Conservation (phyloP, 2,329 filamentous ascomycete species). For the Cercospora sesami region DNA sequence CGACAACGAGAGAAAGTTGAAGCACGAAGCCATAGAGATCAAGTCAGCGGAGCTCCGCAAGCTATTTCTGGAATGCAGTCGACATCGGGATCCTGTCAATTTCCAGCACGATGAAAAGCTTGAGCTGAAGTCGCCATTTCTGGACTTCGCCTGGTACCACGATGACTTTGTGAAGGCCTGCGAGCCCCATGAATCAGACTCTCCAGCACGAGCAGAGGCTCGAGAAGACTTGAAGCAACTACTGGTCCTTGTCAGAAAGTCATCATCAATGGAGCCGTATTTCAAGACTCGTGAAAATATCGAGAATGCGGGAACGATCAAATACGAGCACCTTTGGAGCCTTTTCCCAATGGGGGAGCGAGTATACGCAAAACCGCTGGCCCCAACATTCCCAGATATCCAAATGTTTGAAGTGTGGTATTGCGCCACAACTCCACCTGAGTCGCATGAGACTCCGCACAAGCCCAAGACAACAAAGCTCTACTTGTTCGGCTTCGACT, state of each 20-base stretch:
- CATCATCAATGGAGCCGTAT: neutral
- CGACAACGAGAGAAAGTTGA: slow-evolving; percentile 11
- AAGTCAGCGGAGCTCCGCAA: slow-evolving; percentile 1
- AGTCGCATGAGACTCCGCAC: neutral
- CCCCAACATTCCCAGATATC: neutral
- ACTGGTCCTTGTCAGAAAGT: neutral
- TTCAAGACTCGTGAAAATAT: neutral
- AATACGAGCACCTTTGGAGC: neutral
- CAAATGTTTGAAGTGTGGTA: neutral
- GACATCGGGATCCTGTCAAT: neutral
- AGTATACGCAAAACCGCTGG: neutral
- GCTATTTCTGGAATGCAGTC: slow-evolving; percentile 6
- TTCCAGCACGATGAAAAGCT: neutral
- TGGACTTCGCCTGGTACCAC: slow-evolving; percentile 7
- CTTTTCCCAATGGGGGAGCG: neutral
- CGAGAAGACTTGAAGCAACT: slow-evolving; percentile 13
- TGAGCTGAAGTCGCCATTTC: neutral
- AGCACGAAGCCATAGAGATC: slow-evolving; percentile 14
- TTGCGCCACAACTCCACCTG: neutral
- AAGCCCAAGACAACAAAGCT: neutral
- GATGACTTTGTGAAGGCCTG: slow-evolving; percentile 9
- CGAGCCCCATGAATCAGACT: slow-evolving; percentile 7
- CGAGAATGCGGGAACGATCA: neutral
- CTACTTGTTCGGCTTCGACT: neutral
- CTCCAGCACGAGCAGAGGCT: neutral